Percentiles rank a stretch among this genome's conserved stretches.
These are phyloP conservation scores for Orbilia ellipsospora DNA, from an alignment of 2,329 filamentous ascomycete genomes.

Conservation along the genomic window DNA sequence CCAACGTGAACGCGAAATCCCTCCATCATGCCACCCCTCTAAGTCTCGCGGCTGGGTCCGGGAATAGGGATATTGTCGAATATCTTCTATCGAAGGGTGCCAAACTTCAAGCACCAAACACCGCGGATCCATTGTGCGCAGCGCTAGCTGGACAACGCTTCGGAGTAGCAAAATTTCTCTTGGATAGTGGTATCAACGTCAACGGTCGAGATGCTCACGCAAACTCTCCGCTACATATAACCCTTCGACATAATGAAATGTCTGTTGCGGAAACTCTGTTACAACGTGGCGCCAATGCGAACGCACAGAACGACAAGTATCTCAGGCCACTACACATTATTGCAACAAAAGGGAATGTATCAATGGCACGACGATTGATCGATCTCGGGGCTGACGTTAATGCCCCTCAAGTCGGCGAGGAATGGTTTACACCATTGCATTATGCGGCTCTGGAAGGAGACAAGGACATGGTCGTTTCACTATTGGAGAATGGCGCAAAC, in stretches of 20 bases:
- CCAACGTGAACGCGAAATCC: conserved; percentile 28
- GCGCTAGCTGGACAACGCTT: conserved; percentile 27
- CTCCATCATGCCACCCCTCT: conserved; percentile 35
- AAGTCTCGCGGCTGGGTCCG: conserved; percentile 32
- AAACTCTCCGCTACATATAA: conserved; percentile 28
- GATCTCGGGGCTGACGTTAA: conserved; percentile 34
- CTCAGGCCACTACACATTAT: conserved; percentile 44
- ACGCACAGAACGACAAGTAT: conserved; percentile 23
- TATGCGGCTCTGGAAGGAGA: conserved; percentile 22
- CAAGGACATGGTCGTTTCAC: conserved; percentile 5
- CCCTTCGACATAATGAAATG: conserved; percentile 26
- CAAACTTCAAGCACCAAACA: neutral
- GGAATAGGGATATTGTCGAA: conserved; percentile 37
- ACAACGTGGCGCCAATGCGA: conserved; percentile 24
- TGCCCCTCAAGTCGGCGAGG: conserved; percentile 24
- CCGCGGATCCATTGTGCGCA: conserved; percentile 31
- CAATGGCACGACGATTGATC: conserved; percentile 9
- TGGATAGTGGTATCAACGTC: conserved; percentile 10
- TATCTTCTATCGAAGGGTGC: conserved; percentile 26
- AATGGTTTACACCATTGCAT: conserved; percentile 47
- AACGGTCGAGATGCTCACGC: conserved; percentile 17
- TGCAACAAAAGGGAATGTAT: conserved; percentile 13
- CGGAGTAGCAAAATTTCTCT: conserved; percentile 28
- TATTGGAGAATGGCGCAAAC: conserved; percentile 34
- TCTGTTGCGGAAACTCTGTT: conserved; percentile 27